phyloP scores from a whole-genome alignment of 805 yeast genomes.

The Schwanniomyces vanrijiae region DNA sequence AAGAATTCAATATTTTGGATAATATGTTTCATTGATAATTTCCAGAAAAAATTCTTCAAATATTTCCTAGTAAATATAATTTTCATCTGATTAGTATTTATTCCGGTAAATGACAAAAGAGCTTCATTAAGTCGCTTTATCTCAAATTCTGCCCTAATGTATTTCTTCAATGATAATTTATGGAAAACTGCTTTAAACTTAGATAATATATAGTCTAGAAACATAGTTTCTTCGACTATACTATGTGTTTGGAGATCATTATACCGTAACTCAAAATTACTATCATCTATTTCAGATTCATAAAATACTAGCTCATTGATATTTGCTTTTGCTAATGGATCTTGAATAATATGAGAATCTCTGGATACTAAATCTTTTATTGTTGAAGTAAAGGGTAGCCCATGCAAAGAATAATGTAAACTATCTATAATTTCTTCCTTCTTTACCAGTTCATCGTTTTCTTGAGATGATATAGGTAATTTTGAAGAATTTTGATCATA shows the following conservation, averaged over 20 bases:
- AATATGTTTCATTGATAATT: conserved; percentile 9
- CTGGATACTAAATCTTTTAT: conserved; percentile 10
- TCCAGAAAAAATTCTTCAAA: conserved; percentile 12
- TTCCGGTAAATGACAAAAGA: neutral
- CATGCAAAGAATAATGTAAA: conserved; percentile 13
- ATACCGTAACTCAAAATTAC: neutral
- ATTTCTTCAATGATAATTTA: neutral
- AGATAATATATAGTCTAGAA: neutral
- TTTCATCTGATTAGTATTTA: neutral
- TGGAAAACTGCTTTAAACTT: neutral
- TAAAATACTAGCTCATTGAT: conserved; percentile 4
- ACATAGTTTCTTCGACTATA: neutral
- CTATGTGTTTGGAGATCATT: neutral
- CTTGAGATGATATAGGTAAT: neutral
- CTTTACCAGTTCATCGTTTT: neutral
- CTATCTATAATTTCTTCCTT: neutral
- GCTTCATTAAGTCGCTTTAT: neutral
- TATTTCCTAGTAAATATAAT: neutral
- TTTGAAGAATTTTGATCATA: neutral
- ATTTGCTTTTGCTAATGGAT: neutral
- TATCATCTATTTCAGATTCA: conserved; percentile 2
- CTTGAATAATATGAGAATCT: neutral
- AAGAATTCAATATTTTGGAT: conserved; percentile 7
- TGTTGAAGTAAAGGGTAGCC: conserved; percentile 12
- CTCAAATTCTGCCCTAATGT: neutral